phyloP scores from a whole-genome alignment of 441 rosid species.

The Eutrema salsugineum region DNA sequence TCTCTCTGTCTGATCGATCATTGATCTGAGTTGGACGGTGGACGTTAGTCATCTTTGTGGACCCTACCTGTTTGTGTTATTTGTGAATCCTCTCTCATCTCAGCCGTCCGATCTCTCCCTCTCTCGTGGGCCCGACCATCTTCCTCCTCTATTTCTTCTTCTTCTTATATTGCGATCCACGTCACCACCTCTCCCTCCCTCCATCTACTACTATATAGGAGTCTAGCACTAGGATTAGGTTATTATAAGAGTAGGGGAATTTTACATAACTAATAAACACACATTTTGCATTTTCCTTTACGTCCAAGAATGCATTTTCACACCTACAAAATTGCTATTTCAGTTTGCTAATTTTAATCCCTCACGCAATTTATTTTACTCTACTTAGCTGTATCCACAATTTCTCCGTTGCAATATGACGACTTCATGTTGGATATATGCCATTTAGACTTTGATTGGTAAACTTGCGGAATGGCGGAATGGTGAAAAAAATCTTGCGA shows the following conservation, averaged over 20 bases:
- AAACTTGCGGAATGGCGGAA: no score
- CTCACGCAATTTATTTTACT: not conserved
- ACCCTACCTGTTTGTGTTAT: slow-evolving; percentile 21
- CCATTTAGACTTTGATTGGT: no score
- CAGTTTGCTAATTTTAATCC: not conserved
- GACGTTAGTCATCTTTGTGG: slow-evolving; percentile 13
- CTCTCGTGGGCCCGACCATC: slow-evolving; percentile 4
- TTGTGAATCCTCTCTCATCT: not conserved
- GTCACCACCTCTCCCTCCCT: slow-evolving; percentile 12
- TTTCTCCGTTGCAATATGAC: not conserved
- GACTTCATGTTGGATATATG: not conserved
- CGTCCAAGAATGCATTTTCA: not conserved
- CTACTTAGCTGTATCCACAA: slow-evolving; percentile 5
- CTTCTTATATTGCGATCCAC: slow-evolving; percentile 18
- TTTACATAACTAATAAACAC: not conserved
- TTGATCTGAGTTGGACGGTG: slow-evolving; percentile 29
- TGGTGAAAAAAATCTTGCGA: no score
- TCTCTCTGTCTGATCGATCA: no score
- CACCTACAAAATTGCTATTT: slow-evolving; percentile 1
- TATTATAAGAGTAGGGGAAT: no score
- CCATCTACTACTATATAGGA: not conserved
- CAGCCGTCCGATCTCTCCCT: slow-evolving; percentile 12
- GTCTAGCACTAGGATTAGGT: slow-evolving; percentile 2
- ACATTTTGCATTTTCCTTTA: not conserved
- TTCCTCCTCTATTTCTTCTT: not conserved